Evolutionary conservation across 2,329 filamentous ascomycete genomes (phyloP).

Genomic region (Cladosporium sp.): DNA sequence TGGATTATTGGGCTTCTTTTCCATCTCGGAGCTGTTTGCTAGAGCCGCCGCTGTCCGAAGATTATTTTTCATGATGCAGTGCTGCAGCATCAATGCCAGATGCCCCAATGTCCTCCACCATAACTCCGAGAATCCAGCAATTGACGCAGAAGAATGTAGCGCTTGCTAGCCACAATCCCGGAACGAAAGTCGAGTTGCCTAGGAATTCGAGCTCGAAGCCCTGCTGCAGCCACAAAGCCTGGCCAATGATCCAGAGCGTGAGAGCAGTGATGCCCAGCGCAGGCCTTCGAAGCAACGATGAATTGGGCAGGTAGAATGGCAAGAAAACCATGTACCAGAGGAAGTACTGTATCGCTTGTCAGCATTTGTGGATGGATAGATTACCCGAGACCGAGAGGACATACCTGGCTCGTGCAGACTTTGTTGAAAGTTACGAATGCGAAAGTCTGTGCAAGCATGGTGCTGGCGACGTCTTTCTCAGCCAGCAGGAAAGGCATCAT

Average conservation of each 20-base stretch:
- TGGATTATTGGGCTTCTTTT: too few relatives aligned
- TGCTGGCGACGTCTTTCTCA: conserved; percentile 73
- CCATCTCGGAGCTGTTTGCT: too few relatives aligned
- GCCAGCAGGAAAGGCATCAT: conserved; percentile 71
- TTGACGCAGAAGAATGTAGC: conserved; percentile 80
- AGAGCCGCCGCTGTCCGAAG: too few relatives aligned
- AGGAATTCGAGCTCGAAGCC: conserved; percentile 52
- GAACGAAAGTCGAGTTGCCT: conserved; percentile 76
- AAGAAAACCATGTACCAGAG: conserved; percentile 96
- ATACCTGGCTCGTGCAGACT: conserved; percentile 94
- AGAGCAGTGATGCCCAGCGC: conserved; percentile 61
- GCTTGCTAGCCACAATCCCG: conserved; percentile 72
- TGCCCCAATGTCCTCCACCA: conserved; percentile 59
- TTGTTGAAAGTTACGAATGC: conserved; percentile 98
- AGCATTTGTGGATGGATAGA: conserved; percentile 4
- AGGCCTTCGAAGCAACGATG: conserved; percentile 61
- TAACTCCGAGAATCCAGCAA: conserved; percentile 76
- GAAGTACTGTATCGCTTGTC: conserved; percentile 65
- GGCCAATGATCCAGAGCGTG: conserved; percentile 67
- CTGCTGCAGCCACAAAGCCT: conserved; percentile 52
- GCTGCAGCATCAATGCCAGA: too few relatives aligned
- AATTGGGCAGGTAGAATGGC: conserved; percentile 81
- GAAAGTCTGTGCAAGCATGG: conserved; percentile 93
- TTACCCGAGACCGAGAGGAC: conserved; percentile 21
- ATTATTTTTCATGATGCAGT: too few relatives aligned